Conservation (phyloP, 306 rosid species). For the Vigna angularis region DNA sequence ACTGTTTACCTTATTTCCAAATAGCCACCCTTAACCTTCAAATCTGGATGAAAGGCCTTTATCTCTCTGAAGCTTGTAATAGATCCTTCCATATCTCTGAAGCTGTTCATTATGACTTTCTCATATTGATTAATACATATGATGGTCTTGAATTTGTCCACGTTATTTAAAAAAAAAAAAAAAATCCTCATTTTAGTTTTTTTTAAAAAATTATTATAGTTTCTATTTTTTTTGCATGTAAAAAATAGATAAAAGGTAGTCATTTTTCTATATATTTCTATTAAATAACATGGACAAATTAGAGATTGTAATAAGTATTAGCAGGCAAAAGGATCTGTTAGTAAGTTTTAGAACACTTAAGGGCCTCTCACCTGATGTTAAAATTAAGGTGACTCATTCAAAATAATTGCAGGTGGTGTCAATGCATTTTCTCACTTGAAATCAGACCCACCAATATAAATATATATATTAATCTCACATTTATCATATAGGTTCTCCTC, state of each 20-base stretch:
- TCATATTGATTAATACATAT: not conserved
- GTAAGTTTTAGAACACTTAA: not conserved
- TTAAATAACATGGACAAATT: not conserved
- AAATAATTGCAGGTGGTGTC: not conserved
- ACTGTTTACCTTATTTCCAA: conserved; percentile 20
- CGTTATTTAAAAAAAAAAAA: not conserved
- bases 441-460: not conserved
- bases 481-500: not conserved
- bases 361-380: not conserved
- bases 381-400: not conserved
- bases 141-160: conserved; percentile 8
- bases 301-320: conserved; percentile 5
- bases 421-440: not conserved
- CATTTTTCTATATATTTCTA: not conserved
- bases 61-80: conserved; percentile 21
- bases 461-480: not conserved
- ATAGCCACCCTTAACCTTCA: conserved; percentile 19
- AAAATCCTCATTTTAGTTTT: not conserved
- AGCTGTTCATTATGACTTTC: conserved; percentile 31
- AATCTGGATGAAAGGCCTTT: conserved; percentile 29
- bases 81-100: conserved; percentile 29
- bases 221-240: not conserved
- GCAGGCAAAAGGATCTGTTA: conserved; percentile 3
- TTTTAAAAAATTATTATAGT: too few species aligned
- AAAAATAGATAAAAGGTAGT: not conserved